A percentile compares a stretch with the other conserved stretches of the same genome.
phyloP scores from a whole-genome alignment of 805 yeast genomes.

The Hanseniaspora jakobsenii region DNA sequence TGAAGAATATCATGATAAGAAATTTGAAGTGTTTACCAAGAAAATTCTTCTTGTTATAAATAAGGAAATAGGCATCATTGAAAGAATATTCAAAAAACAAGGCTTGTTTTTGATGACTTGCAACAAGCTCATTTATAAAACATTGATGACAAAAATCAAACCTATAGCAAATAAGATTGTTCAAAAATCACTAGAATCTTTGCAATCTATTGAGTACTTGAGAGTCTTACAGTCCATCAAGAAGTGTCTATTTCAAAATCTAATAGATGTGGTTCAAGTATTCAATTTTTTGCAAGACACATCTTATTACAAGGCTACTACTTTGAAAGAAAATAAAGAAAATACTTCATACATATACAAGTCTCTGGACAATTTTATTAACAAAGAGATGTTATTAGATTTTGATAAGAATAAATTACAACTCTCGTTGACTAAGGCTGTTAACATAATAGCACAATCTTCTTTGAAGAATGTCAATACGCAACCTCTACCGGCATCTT shows the following conservation, averaged over 20 bases:
- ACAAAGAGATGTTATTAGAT: not conserved
- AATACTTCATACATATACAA: no score
- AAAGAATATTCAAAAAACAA: conserved; percentile 4
- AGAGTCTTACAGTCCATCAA: not conserved
- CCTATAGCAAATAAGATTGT: conserved; percentile 3
- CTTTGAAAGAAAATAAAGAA: no score
- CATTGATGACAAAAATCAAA: conserved; percentile 3
- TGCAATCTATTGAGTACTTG: not conserved
- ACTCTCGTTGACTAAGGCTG: conserved; percentile 3
- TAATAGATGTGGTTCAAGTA: not conserved
- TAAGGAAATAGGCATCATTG: conserved; percentile 10
- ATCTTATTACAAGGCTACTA: no score
- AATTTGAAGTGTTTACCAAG: not conserved
- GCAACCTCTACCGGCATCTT: conserved; percentile 5
- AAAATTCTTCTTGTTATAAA: conserved; percentile 3
- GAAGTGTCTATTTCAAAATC: no score
- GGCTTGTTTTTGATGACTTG: not conserved
- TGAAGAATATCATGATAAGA: conserved; percentile 1
- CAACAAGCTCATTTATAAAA: conserved; percentile 1
- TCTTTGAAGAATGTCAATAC: not conserved
- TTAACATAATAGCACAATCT: conserved; percentile 1
- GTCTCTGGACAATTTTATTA: not conserved
- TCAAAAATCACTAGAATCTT: not conserved
- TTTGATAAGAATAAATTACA: conserved; percentile 5
- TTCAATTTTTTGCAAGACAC: conserved; percentile 1